These are phyloP conservation scores for Exophiala alcalophila DNA, from an alignment of 2,329 filamentous ascomycete species.

Conservation along the genomic window DNA sequence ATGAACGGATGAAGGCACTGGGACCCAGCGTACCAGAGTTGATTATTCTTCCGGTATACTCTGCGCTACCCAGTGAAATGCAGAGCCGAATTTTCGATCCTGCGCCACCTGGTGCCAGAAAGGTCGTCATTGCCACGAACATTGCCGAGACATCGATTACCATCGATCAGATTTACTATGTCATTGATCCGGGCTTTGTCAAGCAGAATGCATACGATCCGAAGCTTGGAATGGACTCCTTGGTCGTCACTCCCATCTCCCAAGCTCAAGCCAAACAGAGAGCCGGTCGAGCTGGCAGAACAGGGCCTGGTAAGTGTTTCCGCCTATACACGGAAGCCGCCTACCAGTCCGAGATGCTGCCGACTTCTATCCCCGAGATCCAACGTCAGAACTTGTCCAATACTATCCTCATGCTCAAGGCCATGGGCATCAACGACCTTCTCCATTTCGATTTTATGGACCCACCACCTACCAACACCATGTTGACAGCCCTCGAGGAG, in stretches of 20 bases:
- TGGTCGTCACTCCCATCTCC: conserved; percentile 93
- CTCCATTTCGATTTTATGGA: conserved; percentile 99
- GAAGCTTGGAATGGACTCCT: conserved; percentile 94
- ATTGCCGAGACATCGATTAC: conserved; percentile 98
- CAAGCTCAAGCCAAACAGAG: conserved; percentile 95
- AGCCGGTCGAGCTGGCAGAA: conserved; percentile 87
- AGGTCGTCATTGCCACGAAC: conserved; percentile 96
- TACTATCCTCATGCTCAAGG: conserved; percentile 96
- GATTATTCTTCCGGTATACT: conserved; percentile 93
- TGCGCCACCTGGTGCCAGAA: conserved; percentile 77
- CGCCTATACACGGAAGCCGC: conserved; percentile 92
- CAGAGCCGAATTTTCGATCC: conserved; percentile 94
- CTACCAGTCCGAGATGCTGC: conserved; percentile 94
- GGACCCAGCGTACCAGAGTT: conserved; percentile 88
- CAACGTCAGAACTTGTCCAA: conserved; percentile 89
- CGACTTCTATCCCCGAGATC: conserved; percentile 93
- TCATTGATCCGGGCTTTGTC: conserved; percentile 94
- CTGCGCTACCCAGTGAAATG: conserved; percentile 86
- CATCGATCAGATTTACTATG: conserved; percentile 96
- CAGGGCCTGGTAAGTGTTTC: conserved; percentile 94
- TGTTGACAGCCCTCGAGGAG: conserved; percentile 93
- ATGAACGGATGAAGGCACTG: conserved; percentile 92
- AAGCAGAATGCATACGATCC: conserved; percentile 98
- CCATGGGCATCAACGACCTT: conserved; percentile 98
- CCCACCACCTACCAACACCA: conserved; percentile 92